Base-by-base conservation (phyloP, 192 early-diverging fungal genomes). In the Coemansia sp. region DNA sequence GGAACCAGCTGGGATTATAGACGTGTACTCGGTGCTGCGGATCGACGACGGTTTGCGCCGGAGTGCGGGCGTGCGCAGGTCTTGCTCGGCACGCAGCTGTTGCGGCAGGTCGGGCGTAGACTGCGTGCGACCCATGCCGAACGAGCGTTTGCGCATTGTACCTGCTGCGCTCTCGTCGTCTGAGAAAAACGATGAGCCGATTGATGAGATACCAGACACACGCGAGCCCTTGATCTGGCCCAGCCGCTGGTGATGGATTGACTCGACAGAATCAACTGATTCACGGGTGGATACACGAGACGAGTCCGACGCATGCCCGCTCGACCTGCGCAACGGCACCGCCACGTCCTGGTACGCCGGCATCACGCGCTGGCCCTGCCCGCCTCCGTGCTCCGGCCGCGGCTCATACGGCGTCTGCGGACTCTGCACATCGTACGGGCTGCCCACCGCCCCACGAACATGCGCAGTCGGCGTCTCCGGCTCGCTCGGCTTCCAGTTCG, bases 331-430 rank as follows among this genome's bases (percentile, higher is more conserved):
- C 56, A 81, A 58, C 5, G 79, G 79, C 56, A 81, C 73, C 0
- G 73, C 48, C 60, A 76, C 49, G 54, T 81, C 79, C 56, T 62
- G 47, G 53, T 76, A 81, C 49, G 62, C 43, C 0, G 73, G 79
- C 70, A 81, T 81, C 19, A 81, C 65, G 41, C 75, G 66, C 27
- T 67, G 69, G 4, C 43, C 48, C 5, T 29, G 25, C 12, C 15
- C 35, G 43, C 79, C 66, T 32, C 56, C 66, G 32, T 81, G 79
- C 65, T 81, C 73, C 11, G 79, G 79, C 25, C 66, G 79, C 45
- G 79, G 79, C 48, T 65, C 63, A 45, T 81, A 76, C 12, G 79
- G 79, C n/a, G 58, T 73, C 67, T 75, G 79, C 8, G 79, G 74
- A 14, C 72, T 81, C 15, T 58, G 56, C 32, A 72, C 55, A 19